Base-by-base conservation (phyloP, 78 protist species). In the Goniomonas avonlea region DNA sequence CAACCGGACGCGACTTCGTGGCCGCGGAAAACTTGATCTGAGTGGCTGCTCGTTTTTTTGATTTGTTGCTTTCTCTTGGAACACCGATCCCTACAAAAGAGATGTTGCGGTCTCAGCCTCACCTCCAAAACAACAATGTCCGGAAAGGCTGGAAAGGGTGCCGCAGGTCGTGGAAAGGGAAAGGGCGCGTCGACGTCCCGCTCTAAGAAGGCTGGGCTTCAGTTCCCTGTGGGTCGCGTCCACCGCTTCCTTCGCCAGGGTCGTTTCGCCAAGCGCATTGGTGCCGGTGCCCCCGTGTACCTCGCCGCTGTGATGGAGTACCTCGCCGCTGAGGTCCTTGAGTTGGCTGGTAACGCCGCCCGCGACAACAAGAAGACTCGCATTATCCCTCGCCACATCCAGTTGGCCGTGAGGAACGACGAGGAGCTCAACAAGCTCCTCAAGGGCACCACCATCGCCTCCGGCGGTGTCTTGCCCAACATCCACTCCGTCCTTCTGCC, bases 401-500 rank as follows among this genome's bases (percentile, higher is more conserved):
- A 66, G 75, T 58, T 82, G 20, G 86, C 86, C 66, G 77, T 82
- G 60, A 74, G 86, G 48, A 63, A 75, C 58, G 86, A 82, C 59
- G 86, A 82, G 77, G 86, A 82, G 86, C 76, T 82, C 35, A 66
- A 73, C 77, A 70, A 59, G 73, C 70, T 83, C 23, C 73, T 83
- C 15, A 75, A 50, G 17, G 66, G 65, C n/a, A 78, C 70, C 34
- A 68, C 78, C 58, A 83, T 83, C 74, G 81, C 87, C 2, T 5
- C 60, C 25, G 87, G 87, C 21, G 87, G 87, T 55, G 87, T 83
- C 7, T 68, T 83, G 39, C 87, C 87, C 82, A 63, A 89, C 91
- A 91, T 93, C 89, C 91, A 91, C 89, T 0, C 41, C 38, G 82
- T 73, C 23, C 89, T 88, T 48, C 73, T 90, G 38, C 92, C 91